A percentile compares a stretch with the other conserved stretches of the same genome.
These are phyloP conservation scores for Pseudozyma hubeiensis DNA, from an alignment of 1,284 basidiomycete species.

Conservation along the genomic window DNA sequence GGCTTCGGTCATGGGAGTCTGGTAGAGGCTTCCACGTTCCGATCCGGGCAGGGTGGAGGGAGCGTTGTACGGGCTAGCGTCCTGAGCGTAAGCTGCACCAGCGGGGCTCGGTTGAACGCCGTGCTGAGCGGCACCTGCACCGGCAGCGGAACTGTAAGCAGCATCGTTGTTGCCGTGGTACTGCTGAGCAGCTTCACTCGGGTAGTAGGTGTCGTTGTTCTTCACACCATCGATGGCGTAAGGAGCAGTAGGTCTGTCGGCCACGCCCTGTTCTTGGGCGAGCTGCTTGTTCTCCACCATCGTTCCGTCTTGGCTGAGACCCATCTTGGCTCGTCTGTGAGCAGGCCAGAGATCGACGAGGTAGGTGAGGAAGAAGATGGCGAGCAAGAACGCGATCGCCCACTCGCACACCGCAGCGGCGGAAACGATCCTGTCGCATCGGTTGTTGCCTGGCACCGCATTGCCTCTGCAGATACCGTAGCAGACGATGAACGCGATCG, in stretches of 20 bases:
- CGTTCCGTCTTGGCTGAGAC: slow-evolving; percentile 53
- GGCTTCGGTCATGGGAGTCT: slow-evolving; percentile 48
- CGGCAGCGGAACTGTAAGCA: background rate
- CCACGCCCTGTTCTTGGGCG: slow-evolving; percentile 33
- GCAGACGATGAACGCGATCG: slow-evolving; percentile 71
- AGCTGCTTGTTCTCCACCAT: slow-evolving; percentile 53
- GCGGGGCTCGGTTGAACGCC: slow-evolving; percentile 22
- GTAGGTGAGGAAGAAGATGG: slow-evolving; percentile 69
- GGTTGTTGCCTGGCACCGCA: slow-evolving; percentile 40
- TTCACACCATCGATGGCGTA: slow-evolving; percentile 44
- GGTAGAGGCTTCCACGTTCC: slow-evolving; percentile 46
- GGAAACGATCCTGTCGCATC: slow-evolving; percentile 70
- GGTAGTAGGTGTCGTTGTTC: slow-evolving; percentile 49
- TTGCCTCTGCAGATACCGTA: slow-evolving; percentile 67
- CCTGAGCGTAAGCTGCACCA: background rate
- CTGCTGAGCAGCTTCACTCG: slow-evolving; percentile 23
- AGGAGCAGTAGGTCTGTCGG: slow-evolving; percentile 19
- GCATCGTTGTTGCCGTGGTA: background rate
- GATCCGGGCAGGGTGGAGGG: slow-evolving; percentile 28
- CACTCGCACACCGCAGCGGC: slow-evolving; percentile 69
- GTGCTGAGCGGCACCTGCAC: slow-evolving; percentile 2
- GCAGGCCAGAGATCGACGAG: slow-evolving; percentile 67
- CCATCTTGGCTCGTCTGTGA: slow-evolving; percentile 39
- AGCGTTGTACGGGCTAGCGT: slow-evolving; percentile 16
- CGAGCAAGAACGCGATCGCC: slow-evolving; percentile 68